Evolutionary conservation across 345 rosid genomes (phyloP).

Genomic region (Citrus reticulata): DNA sequence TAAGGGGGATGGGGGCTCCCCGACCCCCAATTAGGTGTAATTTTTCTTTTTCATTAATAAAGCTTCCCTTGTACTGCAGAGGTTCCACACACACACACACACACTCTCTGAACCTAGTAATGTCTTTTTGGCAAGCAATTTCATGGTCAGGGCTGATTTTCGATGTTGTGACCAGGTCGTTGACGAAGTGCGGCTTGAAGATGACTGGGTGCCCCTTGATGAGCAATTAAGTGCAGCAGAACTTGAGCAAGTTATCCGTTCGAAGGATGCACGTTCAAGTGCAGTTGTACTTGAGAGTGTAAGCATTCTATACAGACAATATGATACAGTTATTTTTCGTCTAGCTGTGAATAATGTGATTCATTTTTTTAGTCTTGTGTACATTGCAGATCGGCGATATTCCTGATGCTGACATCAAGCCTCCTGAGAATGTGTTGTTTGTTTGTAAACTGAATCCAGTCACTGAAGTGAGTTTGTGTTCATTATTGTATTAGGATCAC

Average conservation of each 20-base stretch:
- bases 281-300: slow-evolving; percentile 98
- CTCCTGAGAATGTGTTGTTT: slow-evolving; percentile 93
- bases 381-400: slow-evolving; percentile 59
- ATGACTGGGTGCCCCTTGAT: slow-evolving; percentile 97
- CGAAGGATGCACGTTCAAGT: slow-evolving; percentile 83
- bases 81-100: too few species aligned
- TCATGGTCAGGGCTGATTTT: background rate
- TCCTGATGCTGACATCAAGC: slow-evolving; percentile 80
- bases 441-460: slow-evolving; percentile 98
- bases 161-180: slow-evolving; percentile 41
- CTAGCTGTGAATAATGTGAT: slow-evolving; percentile 1
- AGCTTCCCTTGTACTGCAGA: too few species aligned
- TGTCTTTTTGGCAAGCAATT: background rate
- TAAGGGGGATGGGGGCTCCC: too few species aligned
- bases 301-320: slow-evolving; percentile 26
- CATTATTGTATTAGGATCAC: background rate
- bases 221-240: slow-evolving; percentile 64
- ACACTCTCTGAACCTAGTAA: background rate
- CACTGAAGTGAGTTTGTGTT: slow-evolving; percentile 71
- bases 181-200: slow-evolving; percentile 87
- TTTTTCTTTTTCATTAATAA: too few species aligned
- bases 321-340: slow-evolving; percentile 9
- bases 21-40: too few species aligned
- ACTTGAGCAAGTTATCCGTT: slow-evolving; percentile 73
- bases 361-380: slow-evolving; percentile 7